Evolutionary conservation across 176 grass and related monocot genomes (phyloP).

Genomic region (Saccharum spontaneum): DNA sequence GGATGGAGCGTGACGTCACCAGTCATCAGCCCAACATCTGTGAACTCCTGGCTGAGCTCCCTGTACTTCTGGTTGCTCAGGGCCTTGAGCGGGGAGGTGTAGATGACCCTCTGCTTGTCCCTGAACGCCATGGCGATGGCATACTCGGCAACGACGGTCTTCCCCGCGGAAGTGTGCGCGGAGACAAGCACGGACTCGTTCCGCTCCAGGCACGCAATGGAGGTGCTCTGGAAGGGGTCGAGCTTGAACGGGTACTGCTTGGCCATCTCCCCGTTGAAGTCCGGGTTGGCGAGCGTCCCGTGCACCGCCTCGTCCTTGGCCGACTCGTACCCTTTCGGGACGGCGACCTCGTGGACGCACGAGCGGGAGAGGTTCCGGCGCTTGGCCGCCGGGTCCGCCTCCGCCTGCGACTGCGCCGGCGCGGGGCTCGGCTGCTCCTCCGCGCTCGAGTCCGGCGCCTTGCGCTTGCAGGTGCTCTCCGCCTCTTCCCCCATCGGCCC

Average conservation of each 20-base stretch:
- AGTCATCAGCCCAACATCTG: conserved; percentile 91
- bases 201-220: conserved; percentile 81
- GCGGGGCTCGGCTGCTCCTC: not conserved
- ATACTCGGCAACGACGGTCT: conserved; percentile 90
- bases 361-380: conserved; percentile 63
- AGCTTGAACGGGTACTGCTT: conserved; percentile 91
- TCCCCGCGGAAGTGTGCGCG: conserved; percentile 93
- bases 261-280: conserved; percentile 79
- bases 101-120: conserved; percentile 93
- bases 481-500: conserved; percentile 45
- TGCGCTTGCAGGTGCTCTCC: conserved; percentile 47
- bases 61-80: conserved; percentile 99
- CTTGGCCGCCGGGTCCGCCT: conserved; percentile 48
- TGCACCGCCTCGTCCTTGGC: conserved; percentile 61
- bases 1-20: conserved; percentile 93
- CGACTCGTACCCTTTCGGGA: conserved; percentile 60
- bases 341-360: conserved; percentile 89
- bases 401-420: not conserved
- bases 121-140: conserved; percentile 95
- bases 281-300: conserved; percentile 65
- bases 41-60: conserved; percentile 90
- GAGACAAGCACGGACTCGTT: conserved; percentile 91
- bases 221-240: conserved; percentile 90
- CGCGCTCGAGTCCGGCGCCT: conserved; percentile 22
- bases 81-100: conserved; percentile 93